These are phyloP conservation scores for Elaeis guineensis DNA, from an alignment of 176 grass and related monocot species.

Conservation along the genomic window DNA sequence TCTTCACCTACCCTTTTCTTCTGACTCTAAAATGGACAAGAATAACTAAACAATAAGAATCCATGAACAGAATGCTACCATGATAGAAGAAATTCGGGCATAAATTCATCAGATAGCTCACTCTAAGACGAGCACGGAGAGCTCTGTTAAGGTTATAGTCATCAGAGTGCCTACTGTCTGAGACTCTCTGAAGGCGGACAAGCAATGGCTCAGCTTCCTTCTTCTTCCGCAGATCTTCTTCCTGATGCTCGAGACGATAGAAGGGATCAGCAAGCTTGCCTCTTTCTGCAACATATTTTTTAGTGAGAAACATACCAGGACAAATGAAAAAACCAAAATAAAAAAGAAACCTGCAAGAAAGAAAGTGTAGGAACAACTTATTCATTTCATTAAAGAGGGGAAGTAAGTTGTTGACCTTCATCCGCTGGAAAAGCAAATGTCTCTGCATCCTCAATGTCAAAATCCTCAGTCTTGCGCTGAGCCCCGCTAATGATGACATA, in stretches of 20 bases:
- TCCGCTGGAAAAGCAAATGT: slow-evolving; percentile 79
- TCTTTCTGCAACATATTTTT: slow-evolving; percentile 47
- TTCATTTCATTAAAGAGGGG: too few species aligned
- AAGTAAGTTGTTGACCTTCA: slow-evolving; percentile 41
- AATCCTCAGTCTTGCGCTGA: slow-evolving; percentile 86
- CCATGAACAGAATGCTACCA: neutral
- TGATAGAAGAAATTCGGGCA: slow-evolving; percentile 12
- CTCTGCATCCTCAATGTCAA: slow-evolving; percentile 85
- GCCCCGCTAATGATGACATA: slow-evolving; percentile 89
- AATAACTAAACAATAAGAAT: slow-evolving; percentile 26
- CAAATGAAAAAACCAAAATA: neutral
- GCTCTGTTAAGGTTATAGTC: slow-evolving; percentile 81
- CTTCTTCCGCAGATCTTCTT: slow-evolving; percentile 87
- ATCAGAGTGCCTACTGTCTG: slow-evolving; percentile 58
- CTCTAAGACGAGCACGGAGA: slow-evolving; percentile 70
- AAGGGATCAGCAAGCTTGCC: slow-evolving; percentile 91
- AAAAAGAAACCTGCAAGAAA: neutral
- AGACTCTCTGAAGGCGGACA: slow-evolving; percentile 75
- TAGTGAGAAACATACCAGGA: slow-evolving; percentile 5
- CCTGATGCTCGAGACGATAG: slow-evolving; percentile 89
- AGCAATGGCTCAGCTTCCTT: slow-evolving; percentile 88
- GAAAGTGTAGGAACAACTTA: too few species aligned
- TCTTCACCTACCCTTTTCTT: slow-evolving; percentile 78
- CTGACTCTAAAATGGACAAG: slow-evolving; percentile 59
- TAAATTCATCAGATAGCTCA: slow-evolving; percentile 27